These are phyloP conservation scores for Wakefieldia striispora DNA, from an alignment of 768 basidiomycete genomes.

Conservation along the genomic window DNA sequence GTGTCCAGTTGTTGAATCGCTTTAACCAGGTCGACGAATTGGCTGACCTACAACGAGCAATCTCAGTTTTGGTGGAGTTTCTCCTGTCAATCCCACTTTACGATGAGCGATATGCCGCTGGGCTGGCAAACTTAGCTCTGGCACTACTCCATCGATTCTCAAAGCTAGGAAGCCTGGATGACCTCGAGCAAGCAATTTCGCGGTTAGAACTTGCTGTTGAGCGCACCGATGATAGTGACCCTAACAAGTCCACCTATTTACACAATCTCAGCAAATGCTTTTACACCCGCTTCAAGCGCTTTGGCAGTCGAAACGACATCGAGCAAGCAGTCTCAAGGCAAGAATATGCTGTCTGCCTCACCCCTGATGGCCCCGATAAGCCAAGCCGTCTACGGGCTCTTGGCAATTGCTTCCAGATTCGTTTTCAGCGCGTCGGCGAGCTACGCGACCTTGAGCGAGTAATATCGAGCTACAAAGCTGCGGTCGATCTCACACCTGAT, in stretches of 20 bases:
- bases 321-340: conserved; percentile 2
- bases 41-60: conserved; percentile 3
- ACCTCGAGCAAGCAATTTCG: conserved; percentile 3
- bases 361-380: neutral
- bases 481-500: too few species aligned
- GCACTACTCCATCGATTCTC: neutral
- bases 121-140: neutral
- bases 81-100: neutral
- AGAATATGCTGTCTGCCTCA: neutral
- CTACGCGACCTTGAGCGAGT: neutral
- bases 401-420: neutral
- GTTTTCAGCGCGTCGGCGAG: neutral
- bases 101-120: neutral
- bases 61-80: neutral
- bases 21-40: neutral
- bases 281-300: neutral
- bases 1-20: neutral
- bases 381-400: neutral
- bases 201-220: neutral
- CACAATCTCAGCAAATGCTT: neutral
- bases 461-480: too few species aligned
- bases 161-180: neutral
- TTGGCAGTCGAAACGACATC: neutral
- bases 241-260: neutral
- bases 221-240: neutral